These are phyloP conservation scores for Neurospora sp. DNA, from an alignment of 495 filamentous ascomycete species.

Conservation along the genomic window DNA sequence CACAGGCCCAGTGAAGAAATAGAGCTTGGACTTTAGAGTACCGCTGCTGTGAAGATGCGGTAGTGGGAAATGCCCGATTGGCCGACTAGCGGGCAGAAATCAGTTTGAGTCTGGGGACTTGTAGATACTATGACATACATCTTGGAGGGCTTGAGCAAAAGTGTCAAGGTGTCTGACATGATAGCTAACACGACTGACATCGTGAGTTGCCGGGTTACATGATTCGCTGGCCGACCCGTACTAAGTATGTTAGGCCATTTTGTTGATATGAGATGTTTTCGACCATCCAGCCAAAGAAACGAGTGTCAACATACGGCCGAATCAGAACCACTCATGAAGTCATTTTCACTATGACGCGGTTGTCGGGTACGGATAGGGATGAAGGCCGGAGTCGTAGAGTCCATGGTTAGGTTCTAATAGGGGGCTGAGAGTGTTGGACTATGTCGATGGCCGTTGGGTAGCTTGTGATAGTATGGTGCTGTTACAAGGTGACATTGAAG, in stretches of 20 bases:
- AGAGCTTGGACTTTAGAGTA: conserved; percentile 43
- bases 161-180: conserved; percentile 40
- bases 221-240: conserved; percentile 35
- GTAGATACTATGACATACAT: conserved; percentile 24
- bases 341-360: conserved; percentile 23
- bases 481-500: not conserved
- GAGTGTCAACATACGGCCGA: conserved; percentile 30
- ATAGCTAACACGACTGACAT: conserved; percentile 41
- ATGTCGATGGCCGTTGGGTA: not conserved
- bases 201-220: conserved; percentile 36
- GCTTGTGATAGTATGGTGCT: not conserved
- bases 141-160: conserved; percentile 38
- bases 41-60: conserved; percentile 28
- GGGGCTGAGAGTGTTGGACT: not conserved
- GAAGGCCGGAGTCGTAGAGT: conserved; percentile 19
- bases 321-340: conserved; percentile 35
- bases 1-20: conserved; percentile 45
- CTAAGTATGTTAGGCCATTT: conserved; percentile 16
- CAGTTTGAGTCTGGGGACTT: not conserved
- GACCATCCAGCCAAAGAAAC: not conserved
- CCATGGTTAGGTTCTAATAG: not conserved
- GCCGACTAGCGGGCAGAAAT: conserved; percentile 28
- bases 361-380: conserved; percentile 34
- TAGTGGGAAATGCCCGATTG: conserved; percentile 39
- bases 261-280: not conserved